phyloP scores from a whole-genome alignment of 345 rosid genomes.

The Acer yangbiense region DNA sequence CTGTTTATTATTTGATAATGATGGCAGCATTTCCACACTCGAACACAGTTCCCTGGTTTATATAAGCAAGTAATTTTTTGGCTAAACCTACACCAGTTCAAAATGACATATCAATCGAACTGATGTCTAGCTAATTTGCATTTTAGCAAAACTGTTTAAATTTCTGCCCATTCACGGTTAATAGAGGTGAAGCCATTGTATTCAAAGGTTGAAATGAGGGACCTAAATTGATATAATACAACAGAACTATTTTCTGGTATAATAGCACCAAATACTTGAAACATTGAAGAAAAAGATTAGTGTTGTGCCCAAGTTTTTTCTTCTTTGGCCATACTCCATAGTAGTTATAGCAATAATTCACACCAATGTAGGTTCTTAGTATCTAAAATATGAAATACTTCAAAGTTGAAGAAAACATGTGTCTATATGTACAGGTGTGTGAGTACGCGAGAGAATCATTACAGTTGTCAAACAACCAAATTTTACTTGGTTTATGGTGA shows the following conservation, averaged over 20 bases:
- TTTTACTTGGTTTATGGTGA: not conserved
- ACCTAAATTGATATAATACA: slow-evolving; percentile 4
- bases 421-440: not conserved
- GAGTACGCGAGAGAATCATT: not conserved
- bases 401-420: not conserved
- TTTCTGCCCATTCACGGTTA: not conserved
- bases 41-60: not conserved
- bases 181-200: not conserved
- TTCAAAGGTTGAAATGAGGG: not conserved
- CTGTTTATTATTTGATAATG: not conserved
- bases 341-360: not conserved
- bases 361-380: not conserved
- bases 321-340: not conserved
- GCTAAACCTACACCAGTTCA: not conserved
- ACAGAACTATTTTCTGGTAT: not conserved
- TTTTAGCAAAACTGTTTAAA: not conserved
- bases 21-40: not conserved
- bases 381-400: not conserved
- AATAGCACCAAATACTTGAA: not conserved
- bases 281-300: not conserved
- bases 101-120: not conserved
- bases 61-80: not conserved
- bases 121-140: not conserved
- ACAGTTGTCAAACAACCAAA: not conserved
- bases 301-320: not conserved